These are phyloP conservation scores for Acrocalymma vagum DNA, from an alignment of 2,329 filamentous ascomycete species.

Conservation along the genomic window DNA sequence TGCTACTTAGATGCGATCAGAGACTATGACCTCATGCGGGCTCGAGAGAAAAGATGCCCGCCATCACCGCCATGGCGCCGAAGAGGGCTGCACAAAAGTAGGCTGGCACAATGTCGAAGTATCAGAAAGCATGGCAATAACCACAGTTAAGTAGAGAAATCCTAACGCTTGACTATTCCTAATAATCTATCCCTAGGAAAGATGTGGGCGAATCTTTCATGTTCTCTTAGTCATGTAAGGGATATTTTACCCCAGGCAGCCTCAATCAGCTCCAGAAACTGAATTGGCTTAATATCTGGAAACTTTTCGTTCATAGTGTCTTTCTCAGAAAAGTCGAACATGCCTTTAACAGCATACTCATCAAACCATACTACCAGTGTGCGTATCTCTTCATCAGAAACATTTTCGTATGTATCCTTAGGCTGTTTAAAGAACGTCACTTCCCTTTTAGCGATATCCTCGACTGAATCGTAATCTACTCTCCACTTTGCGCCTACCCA, in stretches of 20 bases:
- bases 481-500: conserved; percentile 18
- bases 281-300: conserved; percentile 15
- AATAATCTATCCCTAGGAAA: too few relatives aligned
- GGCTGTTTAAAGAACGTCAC: conserved; percentile 17
- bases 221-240: too few relatives aligned
- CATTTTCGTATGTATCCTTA: conserved; percentile 7
- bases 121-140: too few relatives aligned
- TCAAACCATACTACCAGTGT: conserved; percentile 11
- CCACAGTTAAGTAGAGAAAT: too few relatives aligned
- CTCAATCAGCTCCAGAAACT: conserved; percentile 13
- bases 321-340: conserved; percentile 12
- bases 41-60: too few relatives aligned
- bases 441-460: conserved; percentile 10
- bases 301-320: conserved; percentile 16
- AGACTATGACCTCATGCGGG: too few relatives aligned
- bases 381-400: conserved; percentile 7
- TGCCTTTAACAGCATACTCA: conserved; percentile 12
- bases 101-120: too few relatives aligned
- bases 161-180: too few relatives aligned
- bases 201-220: too few relatives aligned
- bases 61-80: too few relatives aligned
- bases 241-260: conserved; percentile 19
- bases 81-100: too few relatives aligned
- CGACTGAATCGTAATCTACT: conserved; percentile 17
- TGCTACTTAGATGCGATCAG: too few relatives aligned